Base-by-base conservation (phyloP, 495 filamentous ascomycete species). In the Penicillium angulare region DNA sequence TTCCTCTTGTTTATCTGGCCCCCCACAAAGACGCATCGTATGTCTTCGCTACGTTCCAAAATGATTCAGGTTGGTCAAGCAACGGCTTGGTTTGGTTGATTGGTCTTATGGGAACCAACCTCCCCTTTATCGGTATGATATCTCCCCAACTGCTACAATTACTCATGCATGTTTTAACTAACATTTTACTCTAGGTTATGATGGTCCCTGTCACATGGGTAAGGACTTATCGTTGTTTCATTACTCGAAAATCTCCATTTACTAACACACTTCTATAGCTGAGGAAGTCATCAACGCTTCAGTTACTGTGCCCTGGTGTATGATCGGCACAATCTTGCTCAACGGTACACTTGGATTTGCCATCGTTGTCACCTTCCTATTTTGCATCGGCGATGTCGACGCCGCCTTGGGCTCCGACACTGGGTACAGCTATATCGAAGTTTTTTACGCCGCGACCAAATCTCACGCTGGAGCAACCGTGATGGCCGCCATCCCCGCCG, bases 341-440 rank as follows among this genome's bases (percentile, higher is more conserved):
- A 76, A 76, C 49, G 65, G 71, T 21, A 52, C 64, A 47, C 65
- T 78, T 45, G 71, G 66, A 32, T 71, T 73, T 33, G 64, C 56
- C 31, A 75, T 74, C 44, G 44, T 74, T 3, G 52, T 77, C 34
- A 62, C 67, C 3, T 56, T 69, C 38, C 55, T 77, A 3, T 79
- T 72, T 53, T 73, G 67, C 56, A 68, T 73, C 36, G 72, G 71
- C 13, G 64, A 74, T 47, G 60, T 74, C 35, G 43, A 56, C 3
- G 61, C 62, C 17, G 68, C 72, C 1, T 23, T 74, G 1, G 49
- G 45, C 5, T 64, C 59, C 7, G 48, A 72, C 0, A 80, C 77
- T 7, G 70, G 72, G 26, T 79, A 77, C 32, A 76, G 79, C 10
- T 77, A 83, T 60, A 80, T 83, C 51, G 56, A 76, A 54, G 74